phyloP scores from a whole-genome alignment of 2,329 filamentous ascomycete genomes.

The Colletotrichum sp. region DNA sequence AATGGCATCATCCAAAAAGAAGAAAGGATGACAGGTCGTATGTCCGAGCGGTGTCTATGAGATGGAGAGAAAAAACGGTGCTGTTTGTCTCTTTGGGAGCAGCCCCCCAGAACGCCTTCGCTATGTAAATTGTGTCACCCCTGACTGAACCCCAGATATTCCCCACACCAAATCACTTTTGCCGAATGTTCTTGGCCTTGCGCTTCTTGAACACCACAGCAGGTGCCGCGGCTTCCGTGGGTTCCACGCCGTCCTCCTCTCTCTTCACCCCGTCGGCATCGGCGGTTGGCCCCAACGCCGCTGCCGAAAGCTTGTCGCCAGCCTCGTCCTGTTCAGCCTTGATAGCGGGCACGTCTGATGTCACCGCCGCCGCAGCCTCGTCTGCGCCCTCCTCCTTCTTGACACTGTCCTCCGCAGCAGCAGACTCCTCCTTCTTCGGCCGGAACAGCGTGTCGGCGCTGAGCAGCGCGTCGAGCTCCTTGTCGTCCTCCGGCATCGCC shows the following conservation, averaged over 20 bases:
- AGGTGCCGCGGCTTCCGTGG: slow-evolving; percentile 39
- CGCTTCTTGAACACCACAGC: slow-evolving; percentile 79
- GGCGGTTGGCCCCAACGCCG: not conserved
- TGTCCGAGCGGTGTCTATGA: not conserved
- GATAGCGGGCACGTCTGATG: slow-evolving; percentile 30
- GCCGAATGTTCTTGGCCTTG: slow-evolving; percentile 70
- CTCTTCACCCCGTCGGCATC: slow-evolving; percentile 39
- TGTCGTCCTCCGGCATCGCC: slow-evolving; percentile 51
- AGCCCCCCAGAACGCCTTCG: not conserved
- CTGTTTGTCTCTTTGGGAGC: not conserved
- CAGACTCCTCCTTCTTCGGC: slow-evolving; percentile 33
- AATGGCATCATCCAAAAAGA: not conserved
- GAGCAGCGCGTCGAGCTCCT: slow-evolving; percentile 68
- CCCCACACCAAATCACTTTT: slow-evolving; percentile 48
- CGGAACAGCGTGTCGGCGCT: slow-evolving; percentile 37
- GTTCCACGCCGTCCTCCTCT: slow-evolving; percentile 36
- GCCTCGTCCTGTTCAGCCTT: slow-evolving; percentile 36
- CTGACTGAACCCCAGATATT: not conserved
- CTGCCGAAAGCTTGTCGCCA: slow-evolving; percentile 7
- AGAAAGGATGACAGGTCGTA: not conserved
- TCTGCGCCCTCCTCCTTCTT: slow-evolving; percentile 33
- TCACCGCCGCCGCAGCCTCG: slow-evolving; percentile 29
- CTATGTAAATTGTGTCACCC: not conserved
- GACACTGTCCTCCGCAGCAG: slow-evolving; percentile 26
- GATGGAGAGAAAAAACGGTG: not conserved